A percentile compares a stretch with the other conserved stretches of the same genome.
These are phyloP conservation scores for Cochliopodium minus DNA, from an alignment of 208 protist species.

Conservation along the genomic window DNA sequence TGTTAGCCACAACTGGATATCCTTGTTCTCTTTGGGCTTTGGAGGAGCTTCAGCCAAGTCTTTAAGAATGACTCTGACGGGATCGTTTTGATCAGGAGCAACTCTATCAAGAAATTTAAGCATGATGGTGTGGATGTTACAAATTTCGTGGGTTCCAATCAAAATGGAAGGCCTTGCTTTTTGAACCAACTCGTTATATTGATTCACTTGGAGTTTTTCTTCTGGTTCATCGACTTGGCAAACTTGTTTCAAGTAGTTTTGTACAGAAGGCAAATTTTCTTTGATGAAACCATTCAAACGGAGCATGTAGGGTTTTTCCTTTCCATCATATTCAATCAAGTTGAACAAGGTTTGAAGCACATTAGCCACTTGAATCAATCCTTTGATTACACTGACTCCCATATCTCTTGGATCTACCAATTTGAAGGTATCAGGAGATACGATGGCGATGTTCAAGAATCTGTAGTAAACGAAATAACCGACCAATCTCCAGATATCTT, in stretches of 20 bases:
- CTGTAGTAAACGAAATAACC: constrained; percentile 48
- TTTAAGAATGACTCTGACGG: constrained; percentile 28
- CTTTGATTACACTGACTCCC: constrained; percentile 18
- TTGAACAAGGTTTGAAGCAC: constrained; percentile 35
- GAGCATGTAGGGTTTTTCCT: constrained; percentile 26
- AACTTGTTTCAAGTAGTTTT: constrained; percentile 30
- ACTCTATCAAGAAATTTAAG: constrained; percentile 26
- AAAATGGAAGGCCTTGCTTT: constrained; percentile 37
- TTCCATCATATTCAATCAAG: constrained; percentile 27
- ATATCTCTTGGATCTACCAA: constrained; percentile 22
- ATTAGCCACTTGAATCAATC: constrained; percentile 36
- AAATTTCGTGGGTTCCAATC: constrained; percentile 39
- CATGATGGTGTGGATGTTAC: constrained; percentile 29
- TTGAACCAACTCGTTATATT: constrained; percentile 40
- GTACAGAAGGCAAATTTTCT: constrained; percentile 20
- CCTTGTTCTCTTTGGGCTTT: constrained; percentile 10
- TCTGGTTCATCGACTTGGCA: constrained; percentile 31
- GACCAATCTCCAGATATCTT: constrained; percentile 35
- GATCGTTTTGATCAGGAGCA: constrained; percentile 30
- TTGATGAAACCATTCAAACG: constrained; percentile 37
- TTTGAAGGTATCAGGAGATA: constrained; percentile 36
- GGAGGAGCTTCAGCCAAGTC: constrained; percentile 24
- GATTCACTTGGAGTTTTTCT: constrained; percentile 39
- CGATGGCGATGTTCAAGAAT: constrained; percentile 46
- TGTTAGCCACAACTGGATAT: constrained; percentile 31